A percentile compares a stretch with the other conserved stretches of the same genome.
These are phyloP conservation scores for Neofusicoccum ribis DNA, from an alignment of 2,329 filamentous ascomycete species.

Conservation along the genomic window DNA sequence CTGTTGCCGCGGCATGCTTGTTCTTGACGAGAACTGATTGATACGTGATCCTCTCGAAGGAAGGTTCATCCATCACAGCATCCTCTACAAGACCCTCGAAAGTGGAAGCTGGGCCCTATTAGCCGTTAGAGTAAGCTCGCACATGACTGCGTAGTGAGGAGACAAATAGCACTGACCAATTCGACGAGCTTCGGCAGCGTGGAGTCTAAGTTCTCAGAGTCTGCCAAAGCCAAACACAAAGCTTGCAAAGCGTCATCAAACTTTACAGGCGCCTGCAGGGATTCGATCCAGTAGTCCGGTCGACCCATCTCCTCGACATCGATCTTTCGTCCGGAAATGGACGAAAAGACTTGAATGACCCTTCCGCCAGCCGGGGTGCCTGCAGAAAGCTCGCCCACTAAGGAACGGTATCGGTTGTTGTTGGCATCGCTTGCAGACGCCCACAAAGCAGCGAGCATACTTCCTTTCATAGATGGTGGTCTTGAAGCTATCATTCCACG, in stretches of 20 bases:
- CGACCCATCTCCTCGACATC: neutral
- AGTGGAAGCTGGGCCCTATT: slow-evolving; percentile 30
- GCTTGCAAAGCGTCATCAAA: slow-evolving; percentile 30
- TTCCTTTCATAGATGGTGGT: slow-evolving; percentile 12
- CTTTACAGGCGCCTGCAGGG: slow-evolving; percentile 38
- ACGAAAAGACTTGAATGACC: neutral
- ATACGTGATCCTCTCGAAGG: slow-evolving; percentile 10
- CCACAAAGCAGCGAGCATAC: slow-evolving; percentile 29
- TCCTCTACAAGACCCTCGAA: slow-evolving; percentile 13
- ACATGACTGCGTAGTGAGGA: neutral
- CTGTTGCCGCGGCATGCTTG: neutral
- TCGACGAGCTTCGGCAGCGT: slow-evolving; percentile 31
- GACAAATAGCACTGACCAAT: slow-evolving; percentile 17
- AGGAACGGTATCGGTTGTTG: slow-evolving; percentile 25
- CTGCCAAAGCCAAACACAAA: slow-evolving; percentile 18
- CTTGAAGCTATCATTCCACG: slow-evolving; percentile 22
- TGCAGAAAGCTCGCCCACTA: neutral
- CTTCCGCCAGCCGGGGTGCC: neutral
- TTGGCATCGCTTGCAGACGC: slow-evolving; percentile 21
- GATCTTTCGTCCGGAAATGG: neutral
- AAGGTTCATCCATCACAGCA: neutral
- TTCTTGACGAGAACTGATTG: neutral
- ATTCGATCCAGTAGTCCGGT: slow-evolving; percentile 38
- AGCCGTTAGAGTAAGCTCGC: neutral
- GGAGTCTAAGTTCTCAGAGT: slow-evolving; percentile 36